Evolutionary conservation across 1,284 basidiomycete genomes (phyloP).

Genomic region (Coniferiporia sulphurascens): DNA sequence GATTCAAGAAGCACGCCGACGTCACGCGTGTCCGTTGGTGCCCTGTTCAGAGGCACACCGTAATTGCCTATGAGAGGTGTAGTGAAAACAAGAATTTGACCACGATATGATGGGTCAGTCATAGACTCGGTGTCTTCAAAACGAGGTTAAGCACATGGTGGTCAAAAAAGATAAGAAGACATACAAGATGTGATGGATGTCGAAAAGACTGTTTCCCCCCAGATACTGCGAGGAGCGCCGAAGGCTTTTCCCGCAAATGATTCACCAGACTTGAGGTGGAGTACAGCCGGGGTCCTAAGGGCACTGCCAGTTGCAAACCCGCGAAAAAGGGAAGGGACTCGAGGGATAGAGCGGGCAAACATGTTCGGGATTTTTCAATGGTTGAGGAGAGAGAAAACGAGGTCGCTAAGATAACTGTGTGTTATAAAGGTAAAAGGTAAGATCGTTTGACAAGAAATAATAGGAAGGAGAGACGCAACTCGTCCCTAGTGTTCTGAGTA

Average conservation of each 20-base stretch:
- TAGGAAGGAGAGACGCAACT: slow-evolving; percentile 42
- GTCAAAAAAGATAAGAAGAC: slow-evolving; percentile 26
- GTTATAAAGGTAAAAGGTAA: not conserved
- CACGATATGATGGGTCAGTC: slow-evolving; percentile 98
- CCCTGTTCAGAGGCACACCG: slow-evolving; percentile 84
- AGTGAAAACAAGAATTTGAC: slow-evolving; percentile 98
- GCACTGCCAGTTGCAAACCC: slow-evolving; percentile 63
- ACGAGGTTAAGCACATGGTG: slow-evolving; percentile 11
- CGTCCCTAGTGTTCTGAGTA: slow-evolving; percentile 80
- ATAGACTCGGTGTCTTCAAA: slow-evolving; percentile 92
- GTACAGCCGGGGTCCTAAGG: slow-evolving; percentile 61
- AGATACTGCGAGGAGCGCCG: slow-evolving; percentile 84
- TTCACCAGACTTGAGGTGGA: slow-evolving; percentile 94
- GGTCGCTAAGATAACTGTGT: slow-evolving; percentile 76
- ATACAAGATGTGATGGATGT: slow-evolving; percentile 96
- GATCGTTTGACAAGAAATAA: slow-evolving; percentile 20
- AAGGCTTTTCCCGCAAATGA: slow-evolving; percentile 88
- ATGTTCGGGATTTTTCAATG: slow-evolving; percentile 44
- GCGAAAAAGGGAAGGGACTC: slow-evolving; percentile 46
- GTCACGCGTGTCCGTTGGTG: slow-evolving; percentile 72
- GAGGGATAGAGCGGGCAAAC: slow-evolving; percentile 51
- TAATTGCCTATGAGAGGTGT: slow-evolving; percentile 99
- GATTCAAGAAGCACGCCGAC: slow-evolving; percentile 93
- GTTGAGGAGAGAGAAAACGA: slow-evolving; percentile 73
- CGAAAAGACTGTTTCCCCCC: slow-evolving; percentile 97